Evolutionary conservation across 2,329 filamentous ascomycete genomes (phyloP).

Genomic region (Shiraia sp.): DNA sequence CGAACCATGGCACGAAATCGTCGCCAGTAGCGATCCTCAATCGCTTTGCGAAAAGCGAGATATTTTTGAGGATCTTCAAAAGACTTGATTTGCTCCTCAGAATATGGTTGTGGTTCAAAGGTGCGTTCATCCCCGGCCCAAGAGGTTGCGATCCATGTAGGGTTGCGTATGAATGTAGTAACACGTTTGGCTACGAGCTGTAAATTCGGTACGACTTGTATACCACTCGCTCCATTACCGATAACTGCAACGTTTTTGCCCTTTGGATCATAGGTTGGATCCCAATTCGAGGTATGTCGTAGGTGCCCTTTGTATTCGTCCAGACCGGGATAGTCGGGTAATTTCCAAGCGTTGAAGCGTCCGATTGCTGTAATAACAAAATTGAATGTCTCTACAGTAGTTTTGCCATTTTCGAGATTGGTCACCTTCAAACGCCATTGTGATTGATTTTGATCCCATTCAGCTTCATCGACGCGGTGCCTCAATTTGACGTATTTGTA

Average conservation of each 20-base stretch:
- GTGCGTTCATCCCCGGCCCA: conserved; percentile 54
- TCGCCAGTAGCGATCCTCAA: conserved; percentile 64
- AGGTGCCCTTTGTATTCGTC: conserved; percentile 34
- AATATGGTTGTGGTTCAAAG: conserved; percentile 48
- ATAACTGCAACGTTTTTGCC: conserved; percentile 65
- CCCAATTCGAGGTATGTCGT: conserved; percentile 38
- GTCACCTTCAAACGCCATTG: conserved; percentile 64
- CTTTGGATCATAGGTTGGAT: conserved; percentile 53
- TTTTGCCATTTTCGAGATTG: conserved; percentile 49
- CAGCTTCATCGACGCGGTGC: conserved; percentile 42
- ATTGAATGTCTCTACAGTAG: conserved; percentile 30
- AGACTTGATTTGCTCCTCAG: conserved; percentile 57
- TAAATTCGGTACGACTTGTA: conserved; percentile 66
- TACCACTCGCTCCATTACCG: conserved; percentile 66
- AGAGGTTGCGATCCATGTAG: conserved; percentile 60
- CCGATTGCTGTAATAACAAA: conserved; percentile 45
- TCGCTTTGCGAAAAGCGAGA: conserved; percentile 49
- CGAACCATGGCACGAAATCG: conserved; percentile 47
- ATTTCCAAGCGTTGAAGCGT: conserved; percentile 38
- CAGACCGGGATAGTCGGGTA: conserved; percentile 35
- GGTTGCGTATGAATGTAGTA: conserved; percentile 61
- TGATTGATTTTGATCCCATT: conserved; percentile 48
- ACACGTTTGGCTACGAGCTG: conserved; percentile 56
- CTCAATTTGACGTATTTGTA: conserved; percentile 46
- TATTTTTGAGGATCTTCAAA: conserved; percentile 67